phyloP scores from a whole-genome alignment of 169 alveolate species.

The Eimeria maxima region DNA sequence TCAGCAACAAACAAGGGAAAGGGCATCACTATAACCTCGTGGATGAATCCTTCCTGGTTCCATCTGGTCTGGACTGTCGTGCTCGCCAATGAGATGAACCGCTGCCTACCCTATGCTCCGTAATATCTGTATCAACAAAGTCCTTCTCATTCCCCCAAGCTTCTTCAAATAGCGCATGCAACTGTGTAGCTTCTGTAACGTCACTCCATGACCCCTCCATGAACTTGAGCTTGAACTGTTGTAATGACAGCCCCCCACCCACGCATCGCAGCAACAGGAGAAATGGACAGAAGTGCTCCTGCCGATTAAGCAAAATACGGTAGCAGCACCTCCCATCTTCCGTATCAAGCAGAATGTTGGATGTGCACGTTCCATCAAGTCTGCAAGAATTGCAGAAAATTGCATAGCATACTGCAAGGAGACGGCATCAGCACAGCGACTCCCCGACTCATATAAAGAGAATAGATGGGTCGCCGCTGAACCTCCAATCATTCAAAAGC shows the following conservation, averaged over 20 bases:
- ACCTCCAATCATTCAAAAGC: not conserved
- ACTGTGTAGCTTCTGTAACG: slow-evolving; percentile 54
- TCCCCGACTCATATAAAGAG: not conserved
- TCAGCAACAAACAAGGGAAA: not conserved
- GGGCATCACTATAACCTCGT: not conserved
- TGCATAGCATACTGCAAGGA: not conserved
- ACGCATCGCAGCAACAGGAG: slow-evolving; percentile 79
- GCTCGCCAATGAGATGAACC: not conserved
- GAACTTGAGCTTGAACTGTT: slow-evolving; percentile 85
- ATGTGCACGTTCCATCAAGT: slow-evolving; percentile 89
- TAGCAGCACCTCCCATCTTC: slow-evolving; percentile 88
- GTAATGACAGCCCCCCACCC: slow-evolving; percentile 75
- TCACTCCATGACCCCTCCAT: slow-evolving; percentile 86
- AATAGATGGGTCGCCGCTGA: not conserved
- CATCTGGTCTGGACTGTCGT: not conserved
- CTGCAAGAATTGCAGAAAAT: slow-evolving; percentile 46
- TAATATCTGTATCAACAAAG: slow-evolving; percentile 91
- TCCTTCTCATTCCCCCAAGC: slow-evolving; percentile 86
- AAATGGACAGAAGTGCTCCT: slow-evolving; percentile 83
- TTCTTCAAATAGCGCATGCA: slow-evolving; percentile 82
- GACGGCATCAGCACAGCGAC: not conserved
- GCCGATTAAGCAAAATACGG: slow-evolving; percentile 87
- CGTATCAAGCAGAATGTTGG: slow-evolving; percentile 87
- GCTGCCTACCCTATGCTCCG: slow-evolving; percentile 89
- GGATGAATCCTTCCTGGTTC: not conserved